Conservation (phyloP, 2,329 filamentous ascomycete species). For the Lasiodiplodia theobromae region DNA sequence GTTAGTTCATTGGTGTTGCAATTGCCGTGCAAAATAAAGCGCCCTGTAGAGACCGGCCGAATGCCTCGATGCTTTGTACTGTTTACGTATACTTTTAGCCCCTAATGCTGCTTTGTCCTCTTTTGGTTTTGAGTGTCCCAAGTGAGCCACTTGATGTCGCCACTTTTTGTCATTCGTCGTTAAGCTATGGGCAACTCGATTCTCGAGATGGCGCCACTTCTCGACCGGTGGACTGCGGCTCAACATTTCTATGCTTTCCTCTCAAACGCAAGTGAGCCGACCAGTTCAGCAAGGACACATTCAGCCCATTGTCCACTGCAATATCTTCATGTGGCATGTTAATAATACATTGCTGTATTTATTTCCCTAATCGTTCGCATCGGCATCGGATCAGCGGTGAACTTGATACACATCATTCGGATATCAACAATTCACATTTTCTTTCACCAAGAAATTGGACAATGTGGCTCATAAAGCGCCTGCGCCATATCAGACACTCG, state of each 20-base stretch:
- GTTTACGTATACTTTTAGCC: not conserved
- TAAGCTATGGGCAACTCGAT: not conserved
- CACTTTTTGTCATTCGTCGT: not conserved
- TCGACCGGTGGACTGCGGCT: conserved; percentile 2
- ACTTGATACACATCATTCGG: not conserved
- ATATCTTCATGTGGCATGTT: not conserved
- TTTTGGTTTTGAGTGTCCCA: not conserved
- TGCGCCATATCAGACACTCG: conserved; percentile 3
- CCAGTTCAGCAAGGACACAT: not conserved
- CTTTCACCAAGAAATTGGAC: not conserved
- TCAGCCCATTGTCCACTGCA: not conserved
- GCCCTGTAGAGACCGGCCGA: not conserved
- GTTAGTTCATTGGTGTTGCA: conserved; percentile 8
- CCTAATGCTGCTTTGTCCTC: not conserved
- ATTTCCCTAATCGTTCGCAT: not conserved
- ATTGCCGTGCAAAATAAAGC: conserved; percentile 6
- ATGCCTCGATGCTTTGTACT: not conserved
- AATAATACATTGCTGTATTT: not conserved
- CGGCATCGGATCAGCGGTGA: not conserved
- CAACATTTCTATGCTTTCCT: conserved; percentile 8
- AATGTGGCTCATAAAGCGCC: conserved; percentile 17
- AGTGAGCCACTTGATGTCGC: not conserved
- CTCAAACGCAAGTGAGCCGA: conserved; percentile 13
- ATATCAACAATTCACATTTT: not conserved
- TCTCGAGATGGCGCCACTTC: conserved; percentile 6